Evolutionary conservation across 2,329 filamentous ascomycete species (phyloP).

Genomic region (Colletotrichum australisinense): DNA sequence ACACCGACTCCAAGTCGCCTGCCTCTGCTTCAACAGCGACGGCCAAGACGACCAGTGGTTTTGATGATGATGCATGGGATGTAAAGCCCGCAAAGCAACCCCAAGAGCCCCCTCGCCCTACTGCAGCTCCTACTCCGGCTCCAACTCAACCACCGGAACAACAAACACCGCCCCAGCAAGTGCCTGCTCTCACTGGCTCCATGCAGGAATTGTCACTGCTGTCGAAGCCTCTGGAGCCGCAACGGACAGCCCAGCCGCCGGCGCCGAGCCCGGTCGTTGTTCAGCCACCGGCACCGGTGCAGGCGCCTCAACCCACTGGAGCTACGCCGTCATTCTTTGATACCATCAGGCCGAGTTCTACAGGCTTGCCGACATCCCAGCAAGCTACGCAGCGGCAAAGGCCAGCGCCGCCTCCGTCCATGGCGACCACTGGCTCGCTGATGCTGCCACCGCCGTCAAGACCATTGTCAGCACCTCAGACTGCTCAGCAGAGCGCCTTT

Average conservation of each 20-base stretch:
- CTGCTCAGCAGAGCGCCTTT: conserved; percentile 79
- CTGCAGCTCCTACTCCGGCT: conserved; percentile 39
- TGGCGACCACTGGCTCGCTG: conserved; percentile 70
- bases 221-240: conserved; percentile 63
- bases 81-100: conserved; percentile 82
- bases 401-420: conserved; percentile 53
- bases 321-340: conserved; percentile 71
- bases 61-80: conserved; percentile 98
- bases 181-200: conserved; percentile 73
- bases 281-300: conserved; percentile 47
- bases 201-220: conserved; percentile 69
- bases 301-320: conserved; percentile 59
- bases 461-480: conserved; percentile 88
- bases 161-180: conserved; percentile 45
- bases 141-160: conserved; percentile 44
- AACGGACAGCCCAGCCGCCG: conserved; percentile 43
- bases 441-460: conserved; percentile 82
- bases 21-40: conserved; percentile 1
- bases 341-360: conserved; percentile 39
- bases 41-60: conserved; percentile 61
- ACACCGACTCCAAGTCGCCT: conserved; percentile 37
- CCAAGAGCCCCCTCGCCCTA: conserved; percentile 50
- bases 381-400: conserved; percentile 55
- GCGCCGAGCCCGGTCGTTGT: conserved; percentile 44
- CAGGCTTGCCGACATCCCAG: conserved; percentile 29